Percentiles rank a stretch among this genome's conserved stretches.
Conservation (phyloP, 495 filamentous ascomycete species). For the Aspergillus affinis region DNA sequence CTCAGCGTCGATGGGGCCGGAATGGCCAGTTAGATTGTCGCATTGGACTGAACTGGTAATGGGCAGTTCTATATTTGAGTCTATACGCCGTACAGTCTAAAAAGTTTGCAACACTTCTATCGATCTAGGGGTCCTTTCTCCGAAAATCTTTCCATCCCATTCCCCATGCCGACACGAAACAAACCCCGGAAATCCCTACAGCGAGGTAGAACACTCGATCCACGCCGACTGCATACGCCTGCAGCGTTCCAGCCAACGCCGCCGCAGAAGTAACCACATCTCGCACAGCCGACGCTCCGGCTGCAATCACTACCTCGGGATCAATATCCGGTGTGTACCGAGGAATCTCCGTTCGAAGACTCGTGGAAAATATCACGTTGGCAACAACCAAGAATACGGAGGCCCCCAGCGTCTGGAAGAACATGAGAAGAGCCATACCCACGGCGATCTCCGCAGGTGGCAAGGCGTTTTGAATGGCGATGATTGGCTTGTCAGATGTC, state of each 20-base stretch:
- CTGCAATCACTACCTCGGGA: conserved; percentile 48
- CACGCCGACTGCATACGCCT: conserved; percentile 70
- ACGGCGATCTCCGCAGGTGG: conserved; percentile 61
- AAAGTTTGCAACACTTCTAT: too few relatives aligned
- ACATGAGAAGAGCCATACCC: conserved; percentile 65
- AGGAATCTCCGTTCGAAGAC: conserved; percentile 56
- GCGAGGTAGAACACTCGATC: conserved; percentile 54
- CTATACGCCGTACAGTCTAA: too few relatives aligned
- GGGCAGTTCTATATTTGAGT: too few relatives aligned
- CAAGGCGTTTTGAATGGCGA: conserved; percentile 57
- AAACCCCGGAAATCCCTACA: neutral
- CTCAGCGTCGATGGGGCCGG: neutral
- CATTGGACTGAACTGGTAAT: too few relatives aligned
- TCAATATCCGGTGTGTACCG: conserved; percentile 52
- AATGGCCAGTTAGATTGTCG: too few relatives aligned
- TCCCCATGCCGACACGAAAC: neutral
- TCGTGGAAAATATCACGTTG: conserved; percentile 73
- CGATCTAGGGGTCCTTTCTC: too few relatives aligned
- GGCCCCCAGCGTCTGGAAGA: conserved; percentile 67
- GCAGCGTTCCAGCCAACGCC: conserved; percentile 53
- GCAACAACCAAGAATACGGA: conserved; percentile 71
- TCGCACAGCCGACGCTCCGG: conserved; percentile 70
- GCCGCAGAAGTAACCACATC: conserved; percentile 36
- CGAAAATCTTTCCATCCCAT: neutral
- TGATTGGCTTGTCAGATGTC: too few relatives aligned